phyloP scores from a whole-genome alignment of 2,329 filamentous ascomycete genomes.

The Dothistroma septosporum region DNA sequence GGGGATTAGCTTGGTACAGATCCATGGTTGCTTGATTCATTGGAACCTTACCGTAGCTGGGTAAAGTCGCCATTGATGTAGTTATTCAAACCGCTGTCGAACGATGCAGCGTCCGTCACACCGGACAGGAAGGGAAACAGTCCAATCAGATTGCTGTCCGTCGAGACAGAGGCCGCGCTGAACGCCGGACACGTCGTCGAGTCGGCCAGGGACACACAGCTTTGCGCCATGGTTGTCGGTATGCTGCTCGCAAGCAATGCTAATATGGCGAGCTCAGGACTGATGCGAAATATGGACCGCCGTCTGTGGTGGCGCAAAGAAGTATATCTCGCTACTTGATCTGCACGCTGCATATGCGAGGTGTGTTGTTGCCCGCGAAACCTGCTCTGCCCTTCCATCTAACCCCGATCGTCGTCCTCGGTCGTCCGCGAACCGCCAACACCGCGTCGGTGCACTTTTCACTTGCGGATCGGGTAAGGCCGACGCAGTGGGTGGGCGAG shows the following conservation, averaged over 20 bases:
- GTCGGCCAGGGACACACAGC: constrained; percentile 63
- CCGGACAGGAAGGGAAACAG: constrained; percentile 76
- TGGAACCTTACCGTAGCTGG: constrained; percentile 63
- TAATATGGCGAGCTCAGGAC: constrained; percentile 15
- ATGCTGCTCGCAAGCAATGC: constrained; percentile 27
- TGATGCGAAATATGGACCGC: constrained; percentile 1
- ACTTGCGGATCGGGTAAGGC: neutral
- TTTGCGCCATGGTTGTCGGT: constrained; percentile 36
- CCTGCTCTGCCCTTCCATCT: neutral
- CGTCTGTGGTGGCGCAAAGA: constrained; percentile 8
- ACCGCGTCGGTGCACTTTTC: neutral
- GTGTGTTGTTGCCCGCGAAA: constrained; percentile 15
- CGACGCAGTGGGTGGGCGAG: neutral
- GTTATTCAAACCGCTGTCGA: constrained; percentile 68
- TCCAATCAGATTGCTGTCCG: constrained; percentile 53
- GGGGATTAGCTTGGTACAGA: constrained; percentile 31
- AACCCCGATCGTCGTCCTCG: neutral
- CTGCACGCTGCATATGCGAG: constrained; percentile 11
- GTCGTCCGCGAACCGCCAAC: neutral
- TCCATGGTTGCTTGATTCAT: neutral
- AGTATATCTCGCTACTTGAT: constrained; percentile 12
- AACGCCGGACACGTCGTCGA: constrained; percentile 72
- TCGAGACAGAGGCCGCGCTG: constrained; percentile 66
- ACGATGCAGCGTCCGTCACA: constrained; percentile 70
- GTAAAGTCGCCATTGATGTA: constrained; percentile 76